phyloP scores from a whole-genome alignment of 208 protist species.

The Acanthamoeba sp. region DNA sequence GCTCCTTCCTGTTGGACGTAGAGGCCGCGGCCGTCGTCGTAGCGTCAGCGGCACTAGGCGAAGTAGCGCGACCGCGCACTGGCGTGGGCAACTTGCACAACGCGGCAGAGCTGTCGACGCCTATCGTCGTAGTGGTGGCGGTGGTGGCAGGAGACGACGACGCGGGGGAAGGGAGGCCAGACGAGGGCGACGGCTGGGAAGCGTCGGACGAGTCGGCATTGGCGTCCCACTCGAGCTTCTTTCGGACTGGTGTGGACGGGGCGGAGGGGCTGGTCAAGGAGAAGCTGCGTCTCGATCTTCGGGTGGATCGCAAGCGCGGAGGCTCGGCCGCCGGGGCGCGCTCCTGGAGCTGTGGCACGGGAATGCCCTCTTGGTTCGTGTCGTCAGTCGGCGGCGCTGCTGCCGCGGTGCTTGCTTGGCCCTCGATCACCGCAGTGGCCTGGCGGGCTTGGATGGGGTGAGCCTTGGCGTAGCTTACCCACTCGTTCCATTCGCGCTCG shows the following conservation, averaged over 20 bases:
- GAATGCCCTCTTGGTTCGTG: neutral
- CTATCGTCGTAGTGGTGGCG: neutral
- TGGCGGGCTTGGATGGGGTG: neutral
- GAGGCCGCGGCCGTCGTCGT: neutral
- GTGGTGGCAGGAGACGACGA: neutral
- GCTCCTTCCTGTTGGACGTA: neutral
- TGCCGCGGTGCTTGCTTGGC: neutral
- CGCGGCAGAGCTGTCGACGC: neutral
- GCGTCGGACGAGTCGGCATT: neutral
- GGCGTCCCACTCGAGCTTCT: constrained; percentile 19
- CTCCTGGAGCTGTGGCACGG: constrained; percentile 1
- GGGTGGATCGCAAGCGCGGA: neutral
- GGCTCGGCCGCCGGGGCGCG: neutral
- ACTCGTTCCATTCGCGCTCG: constrained; percentile 12
- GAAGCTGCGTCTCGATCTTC: constrained; percentile 17
- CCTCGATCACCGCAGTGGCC: neutral
- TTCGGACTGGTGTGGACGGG: constrained; percentile 30
- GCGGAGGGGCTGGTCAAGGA: constrained; percentile 8
- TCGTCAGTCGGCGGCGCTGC: neutral
- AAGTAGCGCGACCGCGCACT: neutral
- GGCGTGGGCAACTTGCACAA: constrained; percentile 1
- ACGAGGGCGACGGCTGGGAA: neutral
- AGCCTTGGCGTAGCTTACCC: neutral
- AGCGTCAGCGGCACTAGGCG: neutral
- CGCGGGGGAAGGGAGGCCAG: neutral